Base-by-base conservation (phyloP, 1,139 yeast genomes). In the Suhomyces bolitotheri region DNA sequence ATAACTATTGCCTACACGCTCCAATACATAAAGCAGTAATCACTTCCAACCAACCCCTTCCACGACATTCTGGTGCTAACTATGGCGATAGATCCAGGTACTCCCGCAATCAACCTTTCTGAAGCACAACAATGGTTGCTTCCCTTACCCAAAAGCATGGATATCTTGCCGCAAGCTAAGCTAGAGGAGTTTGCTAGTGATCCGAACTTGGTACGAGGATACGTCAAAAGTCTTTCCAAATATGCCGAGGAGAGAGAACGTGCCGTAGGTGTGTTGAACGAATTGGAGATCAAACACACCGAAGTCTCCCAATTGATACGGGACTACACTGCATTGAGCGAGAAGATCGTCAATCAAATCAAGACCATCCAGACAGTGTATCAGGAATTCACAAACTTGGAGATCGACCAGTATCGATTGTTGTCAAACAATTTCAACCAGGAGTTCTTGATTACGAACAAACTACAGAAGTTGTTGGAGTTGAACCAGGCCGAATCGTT, bases 371-470 rank as follows among this genome's bases (percentile, higher is more conserved):
- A 56, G 22, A 37, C 44, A 8, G 43, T 57, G 3, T 62, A 63
- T 46, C 54, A 53, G 16, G 66, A 67, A 42, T 70, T 66, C 47
- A 46, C 58, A 22, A 54, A 57, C 39, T 47, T 64, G 26, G 74
- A 71, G 43, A 60, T 67, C 6, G 52, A 50, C 24, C 76, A 70
- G 47, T 68, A 69, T 49, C 70, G 67, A 43, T 51, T 69, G 20
- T 49, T 70, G 14, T 57, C 72, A 15, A 45, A 66, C 20, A 69
- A 64, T 39, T 71, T 58, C 50, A 66, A 66, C 45, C 62, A 54
- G 31, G 64, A 59, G 25, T 48, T 50, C 25, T 48, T 65, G 33
- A 44, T 49, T 33, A 60, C 58, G 37, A 29, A 45, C 12, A 69
- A 66, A 45, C 63, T 51, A 39, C 47, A 45, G 24, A 53, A 51